Base-by-base conservation (phyloP, 2,329 filamentous ascomycete genomes). In the Elsinoe necatrix region DNA sequence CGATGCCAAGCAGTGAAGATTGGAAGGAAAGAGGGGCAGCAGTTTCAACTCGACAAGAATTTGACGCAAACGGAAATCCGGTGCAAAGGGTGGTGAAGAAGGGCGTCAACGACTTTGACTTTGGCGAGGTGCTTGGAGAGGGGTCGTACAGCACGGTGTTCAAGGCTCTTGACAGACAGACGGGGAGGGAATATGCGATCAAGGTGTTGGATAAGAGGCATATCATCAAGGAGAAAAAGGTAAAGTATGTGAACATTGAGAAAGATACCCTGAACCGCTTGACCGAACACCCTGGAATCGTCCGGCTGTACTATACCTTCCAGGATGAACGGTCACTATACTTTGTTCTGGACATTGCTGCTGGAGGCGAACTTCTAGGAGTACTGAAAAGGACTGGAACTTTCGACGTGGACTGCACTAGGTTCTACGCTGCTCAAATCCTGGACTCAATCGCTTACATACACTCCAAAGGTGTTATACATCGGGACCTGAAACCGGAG, bases 171-270 rank as follows among this genome's bases (percentile, higher is more conserved):
- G 93, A 98, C 71, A 84, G 92, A 60, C 89, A 95, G 71, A 95
- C 89, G 1, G 75, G 95, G 58, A 95, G 95, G 66, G 92, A 98
- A 70, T 97, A 97, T 68, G 93, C 93, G 23, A 91, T 98, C 73
- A 98, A 98, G 71, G 92, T 98, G 14, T 81, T 98, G 47, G 93
- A 98, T 73, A 98, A 98, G 74, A 83, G 90, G 66, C 93, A 98
- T 71, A 98, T 98, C 67, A 98, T 98, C 77, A 98, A 97, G 73
- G 93, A 98, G 74, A 97, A 95, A 73, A 98, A 98, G 79, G 95
- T 98, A 67, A 98, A 98, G 78, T 98, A 98, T 68, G 93, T 98
- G 72, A 98, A 97, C 72, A 98, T 98, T 65, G 93, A 98, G 72
- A 96, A 96, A 75, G 92, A 98, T 72, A 97, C 93, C 0, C 77